Base-by-base conservation (phyloP, 2,329 filamentous ascomycete species). In the Aspergillus aculeatus region DNA sequence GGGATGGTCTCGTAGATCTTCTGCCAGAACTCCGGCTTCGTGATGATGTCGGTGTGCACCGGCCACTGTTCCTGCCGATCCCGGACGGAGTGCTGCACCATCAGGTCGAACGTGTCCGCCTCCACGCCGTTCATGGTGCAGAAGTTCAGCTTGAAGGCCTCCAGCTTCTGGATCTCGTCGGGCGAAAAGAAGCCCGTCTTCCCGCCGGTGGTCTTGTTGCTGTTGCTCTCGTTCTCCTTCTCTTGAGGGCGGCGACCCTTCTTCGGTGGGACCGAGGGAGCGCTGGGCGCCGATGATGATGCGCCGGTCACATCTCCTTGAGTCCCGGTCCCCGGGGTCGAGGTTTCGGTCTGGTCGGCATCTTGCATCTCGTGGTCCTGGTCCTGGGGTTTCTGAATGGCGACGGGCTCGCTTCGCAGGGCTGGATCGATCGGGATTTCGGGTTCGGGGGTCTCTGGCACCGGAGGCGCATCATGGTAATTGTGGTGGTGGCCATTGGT, bases 1-100 rank as follows among this genome's bases (percentile, higher is more conserved):
- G 78, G 78, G 10, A 78, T 62, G 3, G 73, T 64, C 23, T 61
- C 63, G 59, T 75, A 74, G 53, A 78, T 71, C 5, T 64, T 56
- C 16, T 69, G 60, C 71, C 77, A 75, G 52, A 80, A 78, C 0
- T 76, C 69, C 10, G 31, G n/a, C 60, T 74, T 74, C 0, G 54
- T 62, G 48, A 73, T 66, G 7, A 68, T 49, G 1, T 51, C 41
- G 0, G 56, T n/a, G 4, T 65, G 54, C 14, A 16, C 66, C 60
- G 6, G 72, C 72, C 35, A 71, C 76, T 6, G 66, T 56, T 1
- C 44, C 54, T 35, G 56, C 58, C 16, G 63, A 24, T 64, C 60
- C n/a, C 68, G 69, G 26, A 65, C 63, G 3, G 73, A 73, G 54
- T 75, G 72, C 48, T 77, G 74, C 2, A 77, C 62, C 67, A 75